Percentiles rank a stretch among this genome's conserved stretches.
Conservation (phyloP, 352 stramenopile species). For the Globisporangium recalcitrans region DNA sequence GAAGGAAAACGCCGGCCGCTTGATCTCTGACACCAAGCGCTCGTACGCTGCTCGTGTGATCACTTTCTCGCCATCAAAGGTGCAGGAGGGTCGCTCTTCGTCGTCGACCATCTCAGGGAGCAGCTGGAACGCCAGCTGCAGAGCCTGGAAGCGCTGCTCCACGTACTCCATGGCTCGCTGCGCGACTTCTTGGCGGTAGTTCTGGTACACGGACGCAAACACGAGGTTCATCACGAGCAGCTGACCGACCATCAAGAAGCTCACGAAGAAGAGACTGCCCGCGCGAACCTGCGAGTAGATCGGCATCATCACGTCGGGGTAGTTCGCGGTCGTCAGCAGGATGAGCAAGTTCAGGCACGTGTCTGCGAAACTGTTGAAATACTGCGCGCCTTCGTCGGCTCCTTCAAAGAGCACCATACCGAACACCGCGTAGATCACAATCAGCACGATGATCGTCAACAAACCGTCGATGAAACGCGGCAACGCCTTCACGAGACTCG, state of each 20-base stretch:
- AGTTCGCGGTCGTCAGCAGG: slow-evolving; percentile 76
- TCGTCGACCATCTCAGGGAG: slow-evolving; percentile 18
- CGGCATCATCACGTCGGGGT: slow-evolving; percentile 79
- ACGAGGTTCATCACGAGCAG: slow-evolving; percentile 83
- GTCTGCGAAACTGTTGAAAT: slow-evolving; percentile 50
- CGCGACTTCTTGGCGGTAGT: slow-evolving; percentile 46
- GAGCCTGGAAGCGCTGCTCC: slow-evolving; percentile 34
- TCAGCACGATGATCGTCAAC: slow-evolving; percentile 38
- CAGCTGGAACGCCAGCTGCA: slow-evolving; percentile 46
- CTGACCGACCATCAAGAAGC: slow-evolving; percentile 59
- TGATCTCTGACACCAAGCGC: slow-evolving; percentile 22
- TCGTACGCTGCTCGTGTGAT: slow-evolving; percentile 27
- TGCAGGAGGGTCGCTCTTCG: not conserved
- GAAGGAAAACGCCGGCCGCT: slow-evolving; percentile 28
- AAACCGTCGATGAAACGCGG: slow-evolving; percentile 42
- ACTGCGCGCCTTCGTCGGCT: slow-evolving; percentile 36
- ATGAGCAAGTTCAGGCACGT: slow-evolving; percentile 58
- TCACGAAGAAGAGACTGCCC: slow-evolving; percentile 62
- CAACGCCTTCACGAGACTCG: slow-evolving; percentile 36
- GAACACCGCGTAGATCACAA: slow-evolving; percentile 51
- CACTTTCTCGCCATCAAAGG: slow-evolving; percentile 17
- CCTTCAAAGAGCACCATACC: slow-evolving; percentile 67
- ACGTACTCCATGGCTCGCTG: slow-evolving; percentile 26
- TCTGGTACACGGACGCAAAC: slow-evolving; percentile 67
- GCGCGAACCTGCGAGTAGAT: slow-evolving; percentile 42